Base-by-base conservation (phyloP, 108 stramenopile species). In the Schizochytrium sp. region DNA sequence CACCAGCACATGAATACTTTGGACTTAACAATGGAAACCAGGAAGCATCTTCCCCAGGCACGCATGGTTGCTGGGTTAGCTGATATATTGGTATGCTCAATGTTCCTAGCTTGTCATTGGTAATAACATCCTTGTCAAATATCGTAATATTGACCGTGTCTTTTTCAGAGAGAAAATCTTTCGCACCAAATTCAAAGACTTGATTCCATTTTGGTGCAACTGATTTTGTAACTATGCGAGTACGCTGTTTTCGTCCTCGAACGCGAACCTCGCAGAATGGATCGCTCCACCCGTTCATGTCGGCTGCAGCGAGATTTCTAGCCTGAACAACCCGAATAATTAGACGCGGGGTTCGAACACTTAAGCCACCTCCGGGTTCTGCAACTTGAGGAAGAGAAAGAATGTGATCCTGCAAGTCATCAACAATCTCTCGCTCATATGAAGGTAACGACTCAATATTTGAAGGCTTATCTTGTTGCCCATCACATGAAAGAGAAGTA, bases 261-360 rank as follows among this genome's bases (percentile, higher is more conserved):
- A 83, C 46, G 49, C 49, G 46, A 8, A 83, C 46, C 13, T 53
- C 28, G 73, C 73, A 83, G 40, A 53, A 83, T 19, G 73, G 73
- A 50, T 83, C 73, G 73, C 73, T 83, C 49, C 46, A 83, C 0
- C 73, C 73, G 73, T 83, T 83, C 28, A 19, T 53, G 45, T 83
- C 73, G 13, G 73, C 73, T 0, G 73, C 46, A 4, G 10, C 44
- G 53, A 83, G 73, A 19, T 83, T 83, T 19, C 73, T 17, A 4
- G 73, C 73, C 40, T 83, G 73, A 4, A 83, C 50, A 19, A 83
- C 45, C 28, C 73, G 46, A 4, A 83, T 38, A 19, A 53, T 53
- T 46, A 64, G 61, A 64, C 61, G 61, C 19, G 61, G 61, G 0
- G 61, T 64, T 28, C 28, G 28, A 28, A 28, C 28, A 28, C 28